Evolutionary conservation across 495 filamentous ascomycete genomes (phyloP).

Genomic region (Neurospora terricola): DNA sequence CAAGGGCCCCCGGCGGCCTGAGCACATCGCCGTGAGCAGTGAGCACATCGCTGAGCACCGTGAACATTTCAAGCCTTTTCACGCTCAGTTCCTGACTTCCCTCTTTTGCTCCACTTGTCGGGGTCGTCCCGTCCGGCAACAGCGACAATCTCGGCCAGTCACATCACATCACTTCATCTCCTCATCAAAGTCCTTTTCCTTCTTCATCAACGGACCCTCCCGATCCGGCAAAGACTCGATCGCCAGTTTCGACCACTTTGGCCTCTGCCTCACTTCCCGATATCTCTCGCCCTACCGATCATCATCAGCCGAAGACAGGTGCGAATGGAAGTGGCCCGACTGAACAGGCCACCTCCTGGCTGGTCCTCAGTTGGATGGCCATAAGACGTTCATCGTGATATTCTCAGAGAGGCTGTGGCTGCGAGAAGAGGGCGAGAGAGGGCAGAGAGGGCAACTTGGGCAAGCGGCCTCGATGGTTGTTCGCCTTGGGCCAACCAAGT

Average conservation of each 20-base stretch:
- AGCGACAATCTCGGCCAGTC: not conserved
- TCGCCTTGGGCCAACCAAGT: not conserved
- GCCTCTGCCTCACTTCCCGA: not conserved
- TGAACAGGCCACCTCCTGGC: not conserved
- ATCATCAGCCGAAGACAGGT: not conserved
- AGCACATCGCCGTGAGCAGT: not conserved
- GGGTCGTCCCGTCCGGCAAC: not conserved
- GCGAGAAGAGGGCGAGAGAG: not conserved
- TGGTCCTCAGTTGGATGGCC: not conserved
- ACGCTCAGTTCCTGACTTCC: not conserved
- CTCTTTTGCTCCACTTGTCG: not conserved
- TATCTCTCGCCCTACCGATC: not conserved
- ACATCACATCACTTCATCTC: not conserved
- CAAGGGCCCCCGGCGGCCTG: constrained; percentile 4
- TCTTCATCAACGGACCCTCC: not conserved
- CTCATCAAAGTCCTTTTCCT: not conserved
- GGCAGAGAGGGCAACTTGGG: not conserved
- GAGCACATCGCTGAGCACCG: not conserved
- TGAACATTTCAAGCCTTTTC: not conserved
- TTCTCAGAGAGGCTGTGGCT: not conserved
- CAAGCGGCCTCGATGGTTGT: not conserved
- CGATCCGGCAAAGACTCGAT: not conserved
- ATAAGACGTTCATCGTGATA: not conserved
- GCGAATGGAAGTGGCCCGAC: not conserved
- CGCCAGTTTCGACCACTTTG: not conserved